Base-by-base conservation (phyloP, 2,329 filamentous ascomycete species). In the Xylariaceae sp. region DNA sequence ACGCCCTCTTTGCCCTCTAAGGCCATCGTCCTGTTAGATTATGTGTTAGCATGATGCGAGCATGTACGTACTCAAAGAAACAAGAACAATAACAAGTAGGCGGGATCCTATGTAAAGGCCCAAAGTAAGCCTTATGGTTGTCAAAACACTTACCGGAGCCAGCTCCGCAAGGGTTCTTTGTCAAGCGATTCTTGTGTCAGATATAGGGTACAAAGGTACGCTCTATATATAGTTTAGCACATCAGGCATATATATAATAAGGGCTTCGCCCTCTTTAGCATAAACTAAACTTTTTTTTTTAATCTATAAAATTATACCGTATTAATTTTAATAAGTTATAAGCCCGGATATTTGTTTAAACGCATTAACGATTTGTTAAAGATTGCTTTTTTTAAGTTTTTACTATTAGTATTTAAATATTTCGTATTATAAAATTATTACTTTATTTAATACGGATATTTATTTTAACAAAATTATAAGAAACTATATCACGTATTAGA, bases 161-260 rank as follows among this genome's bases (percentile, higher is more conserved):
- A 28, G 4, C 7, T 28, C 22, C 7, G 22, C 7, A 28, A 7
- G 22, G 22, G 4, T 28, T 28, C 22, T 28, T 4, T 28, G 22
- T 28, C 7, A 28, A 28, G 22, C 22, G 22, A 28, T 28, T 87
- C 80, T 74, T 95, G 90, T 49, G 22, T 28, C 22, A 28, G 22
- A 28, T 28, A 28, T 28, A 7, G 22, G 22, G 22, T 28, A 28
- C 10, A 38, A 10, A 47, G 16, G 16, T 38, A 38, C 34, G 34
- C 16, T 38, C 16, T 38, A 38, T 14, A 38, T 38, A 38, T 38
- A 10, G 16, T 38, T 38, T 38, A 38, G 13, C 5, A 38, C 16
- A 38, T 38, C 7, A 28, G 22, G 22, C 22, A 28, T 28, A 38
- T 38, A 38, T 38, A 38, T 14, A 38, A 38, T 38, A 38, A 5